phyloP scores from a whole-genome alignment of 2,329 filamentous ascomycete species.

The Hypoxylon rubiginosum region DNA sequence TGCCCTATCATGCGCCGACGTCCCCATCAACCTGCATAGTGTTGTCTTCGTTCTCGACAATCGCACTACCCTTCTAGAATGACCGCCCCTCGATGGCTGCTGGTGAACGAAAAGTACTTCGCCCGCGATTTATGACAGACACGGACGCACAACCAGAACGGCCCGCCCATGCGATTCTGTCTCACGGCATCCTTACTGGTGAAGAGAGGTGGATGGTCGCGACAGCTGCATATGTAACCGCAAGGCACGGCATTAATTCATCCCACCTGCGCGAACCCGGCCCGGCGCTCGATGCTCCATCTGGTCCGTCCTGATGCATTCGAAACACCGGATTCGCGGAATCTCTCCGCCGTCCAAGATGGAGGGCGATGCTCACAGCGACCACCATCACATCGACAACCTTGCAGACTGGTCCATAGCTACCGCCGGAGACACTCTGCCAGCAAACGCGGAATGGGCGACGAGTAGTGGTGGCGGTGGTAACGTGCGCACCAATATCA shows the following conservation, averaged over 20 bases:
- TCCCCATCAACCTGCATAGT: constrained; percentile 39
- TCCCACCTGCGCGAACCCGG: constrained; percentile 42
- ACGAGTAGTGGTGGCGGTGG: constrained; percentile 35
- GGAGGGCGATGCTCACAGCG: constrained; percentile 59
- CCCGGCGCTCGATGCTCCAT: constrained; percentile 47
- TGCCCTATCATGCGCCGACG: constrained; percentile 45
- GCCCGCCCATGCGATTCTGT: constrained; percentile 29
- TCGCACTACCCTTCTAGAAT: constrained; percentile 43
- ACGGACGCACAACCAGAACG: constrained; percentile 1
- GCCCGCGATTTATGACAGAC: constrained; percentile 44
- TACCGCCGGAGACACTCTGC: constrained; percentile 48
- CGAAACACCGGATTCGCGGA: constrained; percentile 62
- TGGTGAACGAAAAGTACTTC: constrained; percentile 40
- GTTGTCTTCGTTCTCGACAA: constrained; percentile 25
- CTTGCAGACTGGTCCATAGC: constrained; percentile 53
- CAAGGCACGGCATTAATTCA: constrained; percentile 40
- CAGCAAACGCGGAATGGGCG: constrained; percentile 42
- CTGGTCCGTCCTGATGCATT: constrained; percentile 54
- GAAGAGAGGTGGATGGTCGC: constrained; percentile 45
- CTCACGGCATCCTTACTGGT: constrained; percentile 39
- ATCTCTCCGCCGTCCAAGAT: constrained; percentile 58
- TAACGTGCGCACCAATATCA: constrained; percentile 47
- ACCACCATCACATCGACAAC: constrained; percentile 52
- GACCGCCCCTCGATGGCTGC: constrained; percentile 45
- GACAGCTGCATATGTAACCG: constrained; percentile 39